These are phyloP conservation scores for Phytophthora colocasiae DNA, from an alignment of 352 stramenopile species.

Conservation along the genomic window DNA sequence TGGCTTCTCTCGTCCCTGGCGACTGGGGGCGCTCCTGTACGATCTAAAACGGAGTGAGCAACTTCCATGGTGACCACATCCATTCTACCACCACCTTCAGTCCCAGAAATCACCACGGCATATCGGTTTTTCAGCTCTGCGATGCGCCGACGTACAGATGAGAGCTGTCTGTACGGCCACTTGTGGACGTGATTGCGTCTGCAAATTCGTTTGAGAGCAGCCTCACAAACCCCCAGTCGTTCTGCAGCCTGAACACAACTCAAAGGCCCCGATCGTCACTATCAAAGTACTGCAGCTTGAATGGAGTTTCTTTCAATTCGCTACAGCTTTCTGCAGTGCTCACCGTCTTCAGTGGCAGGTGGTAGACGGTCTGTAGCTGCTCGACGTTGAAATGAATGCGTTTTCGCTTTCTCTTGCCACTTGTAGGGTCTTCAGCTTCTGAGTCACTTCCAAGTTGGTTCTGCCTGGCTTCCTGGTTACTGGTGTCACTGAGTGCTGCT, in stretches of 20 bases:
- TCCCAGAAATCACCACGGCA: constrained; percentile 3
- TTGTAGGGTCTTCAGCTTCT: constrained; percentile 5
- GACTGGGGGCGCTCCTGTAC: constrained; percentile 4
- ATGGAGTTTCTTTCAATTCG: no score
- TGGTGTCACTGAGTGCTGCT: constrained; percentile 5
- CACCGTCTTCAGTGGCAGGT: constrained; percentile 77
- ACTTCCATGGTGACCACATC: not conserved
- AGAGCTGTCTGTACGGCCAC: constrained; percentile 77
- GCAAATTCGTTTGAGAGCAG: constrained; percentile 86
- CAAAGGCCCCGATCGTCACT: constrained; percentile 28
- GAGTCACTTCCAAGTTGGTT: constrained; percentile 13
- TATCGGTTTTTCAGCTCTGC: constrained; percentile 33
- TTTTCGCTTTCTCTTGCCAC: constrained; percentile 17
- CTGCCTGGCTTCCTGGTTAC: constrained; percentile 8
- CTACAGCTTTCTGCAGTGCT: constrained; percentile 8
- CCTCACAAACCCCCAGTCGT: constrained; percentile 71
- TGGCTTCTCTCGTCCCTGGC: not conserved
- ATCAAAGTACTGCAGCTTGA: constrained; percentile 4
- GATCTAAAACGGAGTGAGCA: not conserved
- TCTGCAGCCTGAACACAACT: constrained; percentile 56
- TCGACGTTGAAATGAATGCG: constrained; percentile 66
- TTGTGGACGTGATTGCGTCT: constrained; percentile 73
- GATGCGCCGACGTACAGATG: constrained; percentile 67
- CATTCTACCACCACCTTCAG: constrained; percentile 11
- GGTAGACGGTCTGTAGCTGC: constrained; percentile 69